These are phyloP conservation scores for Calocera cornea DNA, from an alignment of 768 basidiomycete species.

Conservation along the genomic window DNA sequence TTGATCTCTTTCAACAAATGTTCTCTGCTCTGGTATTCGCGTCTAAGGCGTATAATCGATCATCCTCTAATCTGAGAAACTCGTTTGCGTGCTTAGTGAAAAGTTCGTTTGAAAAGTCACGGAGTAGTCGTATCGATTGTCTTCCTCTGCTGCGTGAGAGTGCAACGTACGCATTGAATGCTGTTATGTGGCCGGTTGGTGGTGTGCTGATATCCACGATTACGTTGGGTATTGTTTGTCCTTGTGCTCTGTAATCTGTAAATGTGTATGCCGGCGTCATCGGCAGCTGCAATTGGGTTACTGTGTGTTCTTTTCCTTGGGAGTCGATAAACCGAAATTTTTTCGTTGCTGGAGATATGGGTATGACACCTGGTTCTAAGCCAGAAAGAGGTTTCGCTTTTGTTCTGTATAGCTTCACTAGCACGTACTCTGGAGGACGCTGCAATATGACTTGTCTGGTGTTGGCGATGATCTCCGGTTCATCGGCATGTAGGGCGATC, in stretches of 20 bases:
- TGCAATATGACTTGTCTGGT: neutral
- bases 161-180: conserved; percentile 31
- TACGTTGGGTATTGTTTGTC: conserved; percentile 15
- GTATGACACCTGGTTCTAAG: conserved; percentile 23
- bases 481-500: conserved; percentile 25
- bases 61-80: conserved; percentile 17
- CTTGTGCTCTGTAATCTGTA: conserved; percentile 10
- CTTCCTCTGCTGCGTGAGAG: conserved; percentile 25
- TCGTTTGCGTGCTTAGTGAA: conserved; percentile 19
- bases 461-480: conserved; percentile 10
- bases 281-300: conserved; percentile 16
- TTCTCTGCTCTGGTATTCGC: too few relatives aligned
- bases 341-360: conserved; percentile 19
- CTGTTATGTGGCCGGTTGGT: conserved; percentile 18
- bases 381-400: conserved; percentile 17
- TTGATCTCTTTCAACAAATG: too few relatives aligned
- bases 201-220: conserved; percentile 28
- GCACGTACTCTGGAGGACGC: neutral
- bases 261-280: conserved; percentile 8
- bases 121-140: conserved; percentile 22
- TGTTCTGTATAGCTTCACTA: conserved; percentile 15
- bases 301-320: conserved; percentile 3
- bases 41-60: conserved; percentile 9
- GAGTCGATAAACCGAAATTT: neutral
- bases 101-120: conserved; percentile 21